Conservation (phyloP, 352 stramenopile genomes). For the Globisporangium yorkense region DNA sequence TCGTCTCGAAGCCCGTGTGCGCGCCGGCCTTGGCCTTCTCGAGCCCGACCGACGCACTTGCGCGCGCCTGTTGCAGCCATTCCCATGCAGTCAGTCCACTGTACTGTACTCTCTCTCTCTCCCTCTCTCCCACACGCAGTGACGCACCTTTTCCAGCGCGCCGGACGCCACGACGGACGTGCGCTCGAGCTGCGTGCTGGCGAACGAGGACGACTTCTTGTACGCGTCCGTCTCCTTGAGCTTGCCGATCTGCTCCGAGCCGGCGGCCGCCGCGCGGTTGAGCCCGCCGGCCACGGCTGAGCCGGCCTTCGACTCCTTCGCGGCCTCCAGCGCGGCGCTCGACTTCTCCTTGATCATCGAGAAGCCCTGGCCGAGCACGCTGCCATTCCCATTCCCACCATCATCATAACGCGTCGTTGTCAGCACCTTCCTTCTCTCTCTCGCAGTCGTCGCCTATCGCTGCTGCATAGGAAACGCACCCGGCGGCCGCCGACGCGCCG, state of each 20-base stretch:
- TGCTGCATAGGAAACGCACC: constrained; percentile 27
- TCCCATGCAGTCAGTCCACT: neutral
- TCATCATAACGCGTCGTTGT: neutral
- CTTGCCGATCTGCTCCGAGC: constrained; percentile 74
- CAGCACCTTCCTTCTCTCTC: neutral
- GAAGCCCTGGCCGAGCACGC: constrained; percentile 63
- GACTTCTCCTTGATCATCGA: constrained; percentile 74
- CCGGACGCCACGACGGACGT: constrained; percentile 62
- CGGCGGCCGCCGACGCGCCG: constrained; percentile 66
- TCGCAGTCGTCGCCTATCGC: neutral
- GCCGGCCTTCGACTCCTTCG: constrained; percentile 75
- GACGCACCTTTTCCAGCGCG: constrained; percentile 57
- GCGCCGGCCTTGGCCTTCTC: constrained; percentile 81
- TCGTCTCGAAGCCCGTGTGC: constrained; percentile 58
- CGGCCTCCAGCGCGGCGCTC: constrained; percentile 55
- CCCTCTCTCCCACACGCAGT: neutral
- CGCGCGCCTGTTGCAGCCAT: constrained; percentile 32
- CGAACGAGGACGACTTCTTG: constrained; percentile 72
- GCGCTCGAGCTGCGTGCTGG: constrained; percentile 50
- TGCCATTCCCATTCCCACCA: constrained; percentile 8
- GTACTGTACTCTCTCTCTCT: neutral
- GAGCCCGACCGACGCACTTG: constrained; percentile 48
- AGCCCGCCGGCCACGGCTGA: constrained; percentile 57
- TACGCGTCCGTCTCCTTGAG: constrained; percentile 81
- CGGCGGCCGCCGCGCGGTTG: constrained; percentile 48